These are phyloP conservation scores for Diplodia sapinea DNA, from an alignment of 2,329 filamentous ascomycete species.

Conservation along the genomic window DNA sequence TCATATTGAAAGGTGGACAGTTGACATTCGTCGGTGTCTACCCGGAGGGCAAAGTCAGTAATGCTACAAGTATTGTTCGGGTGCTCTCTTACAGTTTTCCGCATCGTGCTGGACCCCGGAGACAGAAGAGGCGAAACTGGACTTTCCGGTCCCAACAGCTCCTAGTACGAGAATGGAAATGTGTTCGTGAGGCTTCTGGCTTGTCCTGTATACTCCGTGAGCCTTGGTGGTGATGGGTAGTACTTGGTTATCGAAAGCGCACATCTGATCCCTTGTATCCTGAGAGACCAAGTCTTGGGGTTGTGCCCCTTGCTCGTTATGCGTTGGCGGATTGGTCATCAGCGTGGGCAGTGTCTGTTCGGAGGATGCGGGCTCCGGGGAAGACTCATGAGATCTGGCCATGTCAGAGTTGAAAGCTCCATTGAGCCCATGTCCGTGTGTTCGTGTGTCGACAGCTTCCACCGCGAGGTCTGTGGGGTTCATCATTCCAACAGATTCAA, in stretches of 20 bases:
- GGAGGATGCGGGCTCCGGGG: background rate
- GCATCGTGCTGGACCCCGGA: background rate
- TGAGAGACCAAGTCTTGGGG: background rate
- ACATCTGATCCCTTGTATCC: background rate
- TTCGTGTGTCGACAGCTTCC: background rate
- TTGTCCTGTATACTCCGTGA: background rate
- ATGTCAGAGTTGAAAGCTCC: background rate
- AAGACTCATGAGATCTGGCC: background rate
- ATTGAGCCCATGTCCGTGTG: background rate
- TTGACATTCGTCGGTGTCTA: background rate
- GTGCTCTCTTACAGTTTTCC: background rate
- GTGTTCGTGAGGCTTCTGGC: background rate
- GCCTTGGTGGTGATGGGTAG: background rate
- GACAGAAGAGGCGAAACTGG: background rate
- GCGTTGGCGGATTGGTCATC: background rate
- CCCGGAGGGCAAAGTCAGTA: background rate
- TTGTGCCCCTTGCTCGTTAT: background rate
- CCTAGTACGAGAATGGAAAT: background rate
- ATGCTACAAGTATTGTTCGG: background rate
- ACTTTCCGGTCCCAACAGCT: background rate
- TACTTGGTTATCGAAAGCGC: background rate
- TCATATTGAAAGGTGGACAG: background rate
- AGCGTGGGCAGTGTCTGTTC: too few relatives aligned
- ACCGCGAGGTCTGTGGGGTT: background rate
- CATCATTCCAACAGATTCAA: background rate